These are phyloP conservation scores for Vitis hybrid DNA, from an alignment of 177 flowering plant species.

Conservation along the genomic window DNA sequence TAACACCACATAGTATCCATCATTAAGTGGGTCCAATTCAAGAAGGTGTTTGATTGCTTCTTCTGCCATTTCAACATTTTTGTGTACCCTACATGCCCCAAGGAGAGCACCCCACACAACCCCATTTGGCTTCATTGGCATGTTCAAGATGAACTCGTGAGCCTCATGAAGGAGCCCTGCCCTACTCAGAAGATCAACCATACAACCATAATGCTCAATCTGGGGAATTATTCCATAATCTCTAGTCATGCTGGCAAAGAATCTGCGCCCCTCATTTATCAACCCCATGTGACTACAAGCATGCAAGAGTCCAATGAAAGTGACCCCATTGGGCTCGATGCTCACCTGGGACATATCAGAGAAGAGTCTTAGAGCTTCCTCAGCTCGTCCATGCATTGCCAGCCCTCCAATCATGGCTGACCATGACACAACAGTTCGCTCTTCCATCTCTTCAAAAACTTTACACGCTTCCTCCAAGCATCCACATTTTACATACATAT, in stretches of 20 bases:
- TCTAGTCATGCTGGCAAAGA: slow-evolving; percentile 55
- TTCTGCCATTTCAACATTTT: slow-evolving; percentile 57
- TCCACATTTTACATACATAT: slow-evolving; percentile 81
- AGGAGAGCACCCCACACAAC: slow-evolving; percentile 79
- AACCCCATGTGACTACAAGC: slow-evolving; percentile 79
- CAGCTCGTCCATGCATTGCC: slow-evolving; percentile 62
- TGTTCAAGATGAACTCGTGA: slow-evolving; percentile 49
- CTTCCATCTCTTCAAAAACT: slow-evolving; percentile 54
- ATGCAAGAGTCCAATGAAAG: slow-evolving; percentile 64
- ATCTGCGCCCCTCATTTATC: slow-evolving; percentile 46
- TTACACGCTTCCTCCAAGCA: slow-evolving; percentile 47
- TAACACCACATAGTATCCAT: slow-evolving; percentile 62
- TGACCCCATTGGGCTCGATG: slow-evolving; percentile 58
- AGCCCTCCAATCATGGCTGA: slow-evolving; percentile 69
- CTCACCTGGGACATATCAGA: slow-evolving; percentile 42
- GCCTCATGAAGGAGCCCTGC: slow-evolving; percentile 70
- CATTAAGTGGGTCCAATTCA: slow-evolving; percentile 54
- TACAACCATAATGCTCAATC: slow-evolving; percentile 75
- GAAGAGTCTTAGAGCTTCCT: slow-evolving; percentile 49
- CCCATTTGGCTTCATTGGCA: slow-evolving; percentile 60
- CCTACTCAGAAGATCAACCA: slow-evolving; percentile 74
- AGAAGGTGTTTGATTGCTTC: slow-evolving; percentile 57
- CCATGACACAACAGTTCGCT: slow-evolving; percentile 64
- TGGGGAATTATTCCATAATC: slow-evolving; percentile 51
- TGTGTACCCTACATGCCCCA: slow-evolving; percentile 70